Conservation (phyloP, 192 early-diverging fungal species). For the Radiomyces spectabilis region DNA sequence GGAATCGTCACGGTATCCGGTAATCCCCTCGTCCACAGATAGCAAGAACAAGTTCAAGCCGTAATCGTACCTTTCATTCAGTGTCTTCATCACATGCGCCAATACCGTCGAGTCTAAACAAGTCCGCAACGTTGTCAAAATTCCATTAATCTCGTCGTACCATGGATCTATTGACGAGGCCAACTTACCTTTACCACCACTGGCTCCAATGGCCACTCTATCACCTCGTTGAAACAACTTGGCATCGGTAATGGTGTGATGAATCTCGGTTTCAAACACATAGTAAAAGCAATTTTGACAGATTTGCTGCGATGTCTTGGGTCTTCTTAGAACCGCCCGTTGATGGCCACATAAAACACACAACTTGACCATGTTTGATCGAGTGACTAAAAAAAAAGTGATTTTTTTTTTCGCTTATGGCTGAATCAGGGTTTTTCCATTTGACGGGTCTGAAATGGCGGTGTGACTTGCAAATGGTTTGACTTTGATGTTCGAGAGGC, state of each 20-base stretch:
- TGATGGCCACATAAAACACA: conserved; percentile 65
- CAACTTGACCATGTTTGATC: conserved; percentile 41
- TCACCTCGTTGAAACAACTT: conserved; percentile 82
- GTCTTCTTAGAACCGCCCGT: conserved; percentile 82
- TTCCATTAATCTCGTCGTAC: too few relatives aligned
- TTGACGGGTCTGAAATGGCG: too few relatives aligned
- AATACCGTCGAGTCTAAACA: conserved; percentile 87
- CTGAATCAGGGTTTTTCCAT: background rate
- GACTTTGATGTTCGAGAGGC: background rate
- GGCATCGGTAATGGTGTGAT: conserved; percentile 80
- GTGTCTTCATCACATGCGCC: conserved; percentile 86
- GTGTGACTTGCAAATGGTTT: background rate
- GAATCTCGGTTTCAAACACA: conserved; percentile 91
- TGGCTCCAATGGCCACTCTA: conserved; percentile 90
- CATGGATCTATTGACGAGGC: too few relatives aligned
- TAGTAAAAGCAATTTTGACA: conserved; percentile 89
- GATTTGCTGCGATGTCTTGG: conserved; percentile 84
- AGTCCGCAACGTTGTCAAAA: too few relatives aligned
- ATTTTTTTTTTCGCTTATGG: background rate
- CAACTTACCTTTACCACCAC: conserved; percentile 84
- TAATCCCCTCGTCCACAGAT: conserved; percentile 96
- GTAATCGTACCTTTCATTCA: conserved; percentile 91
- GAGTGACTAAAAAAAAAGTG: background rate
- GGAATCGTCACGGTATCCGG: conserved; percentile 96
- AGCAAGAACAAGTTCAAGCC: conserved; percentile 87